phyloP scores from a whole-genome alignment of 768 basidiomycete species.

The Rickenella mellea region DNA sequence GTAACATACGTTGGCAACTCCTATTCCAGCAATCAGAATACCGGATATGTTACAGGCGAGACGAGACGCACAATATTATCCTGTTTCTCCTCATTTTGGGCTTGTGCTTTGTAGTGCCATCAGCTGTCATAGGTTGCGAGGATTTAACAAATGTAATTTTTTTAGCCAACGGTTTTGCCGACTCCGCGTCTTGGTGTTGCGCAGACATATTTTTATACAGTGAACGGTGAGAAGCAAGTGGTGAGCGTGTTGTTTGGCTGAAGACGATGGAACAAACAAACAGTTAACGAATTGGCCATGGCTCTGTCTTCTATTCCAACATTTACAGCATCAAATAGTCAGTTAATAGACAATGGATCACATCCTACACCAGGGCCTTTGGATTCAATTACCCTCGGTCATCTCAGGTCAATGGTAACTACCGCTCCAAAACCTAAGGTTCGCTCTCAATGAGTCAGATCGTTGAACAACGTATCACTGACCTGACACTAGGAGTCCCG shows the following conservation, averaged over 20 bases:
- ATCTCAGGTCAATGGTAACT: conserved; percentile 65
- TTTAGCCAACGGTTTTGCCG: too few relatives aligned
- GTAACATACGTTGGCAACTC: conserved; percentile 3
- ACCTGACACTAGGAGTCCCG: conserved; percentile 63
- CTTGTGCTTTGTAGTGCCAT: conserved; percentile 7
- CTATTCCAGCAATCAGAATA: not conserved
- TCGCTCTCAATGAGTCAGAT: conserved; percentile 4
- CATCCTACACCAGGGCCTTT: conserved; percentile 21
- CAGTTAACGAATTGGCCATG: not conserved
- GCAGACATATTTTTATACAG: too few relatives aligned
- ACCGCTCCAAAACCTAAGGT: conserved; percentile 72
- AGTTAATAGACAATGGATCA: not conserved
- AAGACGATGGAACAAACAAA: too few relatives aligned
- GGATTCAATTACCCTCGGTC: conserved; percentile 74
- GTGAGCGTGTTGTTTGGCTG: too few relatives aligned
- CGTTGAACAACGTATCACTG: conserved; percentile 5
- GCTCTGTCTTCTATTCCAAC: not conserved
- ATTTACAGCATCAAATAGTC: too few relatives aligned
- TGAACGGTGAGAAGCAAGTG: too few relatives aligned
- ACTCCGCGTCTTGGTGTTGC: too few relatives aligned
- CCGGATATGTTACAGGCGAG: not conserved
- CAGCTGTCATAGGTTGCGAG: too few relatives aligned
- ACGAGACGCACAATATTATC: conserved; percentile 11
- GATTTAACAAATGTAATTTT: too few relatives aligned
- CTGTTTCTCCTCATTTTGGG: conserved; percentile 14